Evolutionary conservation across 345 rosid genomes (phyloP), one percentile per base, ranked within the genome.

Genomic region (Eucalyptus pauciflora): DNA sequence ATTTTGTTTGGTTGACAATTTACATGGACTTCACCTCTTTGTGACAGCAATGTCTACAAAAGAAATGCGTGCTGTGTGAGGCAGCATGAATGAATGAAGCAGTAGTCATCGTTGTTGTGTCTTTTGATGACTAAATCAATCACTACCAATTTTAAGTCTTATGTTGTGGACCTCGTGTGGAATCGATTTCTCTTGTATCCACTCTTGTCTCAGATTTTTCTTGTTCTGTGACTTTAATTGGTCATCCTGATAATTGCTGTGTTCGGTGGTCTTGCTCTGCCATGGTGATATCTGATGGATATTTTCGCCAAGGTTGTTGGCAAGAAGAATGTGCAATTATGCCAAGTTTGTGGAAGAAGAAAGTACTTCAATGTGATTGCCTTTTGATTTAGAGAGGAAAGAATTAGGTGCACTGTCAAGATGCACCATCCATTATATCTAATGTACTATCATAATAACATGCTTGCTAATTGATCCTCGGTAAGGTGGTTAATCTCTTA

Each of bases 321-420:
- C 13, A 56, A 56, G 62, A 24, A 25, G 9, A 22, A 22, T 20
- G 24, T 27, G 69, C 31, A 60, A 60, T 60, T 60, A 64, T n/a
- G 33, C 5, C 33, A 62, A 27, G 33, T 62, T 27, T 62, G 33
- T 27, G 71, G n/a, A 62, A 13, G 71, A 62, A 29, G 71, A 56
- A 56, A 56, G 5, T 56, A 24, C 62, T 56, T 97, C 95, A 93
- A 95, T 98, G 86, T 96, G 99, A 99, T 99, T 14, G 18, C 20
- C 79, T 31, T 67, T 67, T 67, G 22, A 14, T 31, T n/a, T 8
- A 15, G 10, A 31, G 79, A 14, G 22, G 79, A 67, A n/a, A 4
- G 41, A 67, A 67, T 67, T 67, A 7, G 22, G 37, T 67, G 41
- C 41, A n/a, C 41, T 4, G 3, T 31, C 41, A 67, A 67, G 79